Conservation (phyloP, 2,329 filamentous ascomycete species). For the Ilyonectria sp. region DNA sequence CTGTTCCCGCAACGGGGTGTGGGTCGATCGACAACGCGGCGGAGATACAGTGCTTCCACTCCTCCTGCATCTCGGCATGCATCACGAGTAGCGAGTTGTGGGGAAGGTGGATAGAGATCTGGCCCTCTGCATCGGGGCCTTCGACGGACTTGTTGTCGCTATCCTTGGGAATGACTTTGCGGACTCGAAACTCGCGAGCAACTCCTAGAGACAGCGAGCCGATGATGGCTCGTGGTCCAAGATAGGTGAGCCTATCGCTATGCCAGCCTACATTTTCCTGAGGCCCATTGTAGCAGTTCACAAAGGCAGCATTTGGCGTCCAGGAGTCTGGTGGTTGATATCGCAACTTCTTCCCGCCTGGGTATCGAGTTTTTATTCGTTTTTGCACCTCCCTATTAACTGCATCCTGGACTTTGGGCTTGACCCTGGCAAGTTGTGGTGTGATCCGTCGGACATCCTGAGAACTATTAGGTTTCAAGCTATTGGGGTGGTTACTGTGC, state of each 20-base stretch:
- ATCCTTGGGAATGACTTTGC: constrained; percentile 78
- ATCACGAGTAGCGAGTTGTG: constrained; percentile 96
- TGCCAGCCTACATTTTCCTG: constrained; percentile 92
- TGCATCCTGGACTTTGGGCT: constrained; percentile 77
- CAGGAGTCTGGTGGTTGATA: constrained; percentile 83
- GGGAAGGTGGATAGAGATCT: constrained; percentile 92
- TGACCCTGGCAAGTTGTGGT: constrained; percentile 80
- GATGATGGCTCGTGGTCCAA: constrained; percentile 90
- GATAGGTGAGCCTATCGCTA: constrained; percentile 91
- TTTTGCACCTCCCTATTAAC: constrained; percentile 85
- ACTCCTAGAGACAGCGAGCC: constrained; percentile 93
- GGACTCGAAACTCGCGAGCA: constrained; percentile 91
- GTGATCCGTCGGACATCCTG: constrained; percentile 84
- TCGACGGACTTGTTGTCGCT: constrained; percentile 56
- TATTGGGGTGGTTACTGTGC: neutral
- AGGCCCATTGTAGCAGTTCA: constrained; percentile 92
- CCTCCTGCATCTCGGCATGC: constrained; percentile 98
- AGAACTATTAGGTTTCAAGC: constrained; percentile 15
- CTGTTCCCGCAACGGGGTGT: constrained; percentile 85
- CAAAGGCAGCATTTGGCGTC: constrained; percentile 91
- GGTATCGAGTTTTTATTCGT: constrained; percentile 79
- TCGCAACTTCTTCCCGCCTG: constrained; percentile 79
- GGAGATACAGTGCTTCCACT: constrained; percentile 92
- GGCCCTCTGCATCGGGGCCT: constrained; percentile 79
- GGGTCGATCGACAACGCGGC: constrained; percentile 84